These are phyloP conservation scores for Brassica cretica DNA, from an alignment of 345 rosid species.

Conservation along the genomic window DNA sequence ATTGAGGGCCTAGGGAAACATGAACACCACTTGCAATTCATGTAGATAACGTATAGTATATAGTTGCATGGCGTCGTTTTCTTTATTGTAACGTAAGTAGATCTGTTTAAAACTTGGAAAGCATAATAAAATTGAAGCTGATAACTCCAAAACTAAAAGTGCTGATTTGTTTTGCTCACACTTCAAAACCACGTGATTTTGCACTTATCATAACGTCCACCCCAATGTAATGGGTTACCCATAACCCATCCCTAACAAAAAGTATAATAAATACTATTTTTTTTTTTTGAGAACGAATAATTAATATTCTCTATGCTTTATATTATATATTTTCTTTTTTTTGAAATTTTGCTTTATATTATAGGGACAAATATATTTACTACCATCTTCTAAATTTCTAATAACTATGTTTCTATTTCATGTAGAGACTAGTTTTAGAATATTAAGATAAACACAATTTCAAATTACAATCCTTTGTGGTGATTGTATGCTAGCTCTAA, in stretches of 20 bases:
- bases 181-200: constrained; percentile 43
- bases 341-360: neutral
- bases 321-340: neutral
- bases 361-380: neutral
- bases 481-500: neutral
- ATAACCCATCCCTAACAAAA: constrained; percentile 10
- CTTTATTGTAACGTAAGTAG: neutral
- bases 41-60: neutral
- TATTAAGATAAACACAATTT: neutral
- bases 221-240: constrained; percentile 5
- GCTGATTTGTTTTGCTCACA: constrained; percentile 37
- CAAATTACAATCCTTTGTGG: neutral
- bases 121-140: constrained; percentile 12
- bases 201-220: constrained; percentile 36
- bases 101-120: neutral
- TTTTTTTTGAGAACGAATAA: no score
- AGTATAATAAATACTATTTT: neutral
- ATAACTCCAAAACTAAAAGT: constrained; percentile 27
- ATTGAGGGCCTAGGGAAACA: constrained; percentile 29
- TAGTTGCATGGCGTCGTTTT: constrained; percentile 32
- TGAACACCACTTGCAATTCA: neutral
- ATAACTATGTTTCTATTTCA: neutral
- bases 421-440: no score
- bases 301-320: neutral
- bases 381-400: neutral